Evolutionary conservation across 139 green algal species (phyloP).

Genomic region (Diplosphaera chodatii): DNA sequence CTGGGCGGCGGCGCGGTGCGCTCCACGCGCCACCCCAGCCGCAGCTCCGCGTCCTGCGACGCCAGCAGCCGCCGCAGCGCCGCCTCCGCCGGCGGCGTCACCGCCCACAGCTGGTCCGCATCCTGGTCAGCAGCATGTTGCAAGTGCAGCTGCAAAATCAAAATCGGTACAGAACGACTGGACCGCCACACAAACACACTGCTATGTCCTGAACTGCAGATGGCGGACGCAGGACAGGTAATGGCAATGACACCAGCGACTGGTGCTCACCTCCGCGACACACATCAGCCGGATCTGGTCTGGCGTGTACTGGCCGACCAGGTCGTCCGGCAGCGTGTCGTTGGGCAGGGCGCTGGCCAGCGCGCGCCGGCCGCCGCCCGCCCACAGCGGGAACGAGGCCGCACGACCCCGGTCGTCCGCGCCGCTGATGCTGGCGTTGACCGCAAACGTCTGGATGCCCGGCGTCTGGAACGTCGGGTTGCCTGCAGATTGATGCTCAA

Average conservation of each 20-base stretch:
- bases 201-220: too few relatives aligned
- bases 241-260: too few relatives aligned
- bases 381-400: conserved; percentile 52
- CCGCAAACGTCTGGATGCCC: conserved; percentile 24
- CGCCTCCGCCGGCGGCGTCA: conserved; percentile 43
- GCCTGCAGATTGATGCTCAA: too few relatives aligned
- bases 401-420: background rate
- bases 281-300: conserved; percentile 68
- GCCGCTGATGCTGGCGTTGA: conserved; percentile 45
- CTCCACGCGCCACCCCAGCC: conserved; percentile 35
- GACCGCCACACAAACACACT: too few relatives aligned
- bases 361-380: conserved; percentile 26
- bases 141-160: too few relatives aligned
- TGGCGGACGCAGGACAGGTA: too few relatives aligned
- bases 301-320: conserved; percentile 33
- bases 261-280: conserved; percentile 38
- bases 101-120: conserved; percentile 57
- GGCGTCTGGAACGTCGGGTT: conserved; percentile 65
- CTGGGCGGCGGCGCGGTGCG: conserved; percentile 32
- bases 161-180: too few relatives aligned
- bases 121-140: too few relatives aligned
- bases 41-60: conserved; percentile 8
- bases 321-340: conserved; percentile 25
- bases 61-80: conserved; percentile 26
- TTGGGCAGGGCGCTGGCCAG: conserved; percentile 22